Conservation (phyloP, 495 filamentous ascomycete species). For the Penicillium paxilli region DNA sequence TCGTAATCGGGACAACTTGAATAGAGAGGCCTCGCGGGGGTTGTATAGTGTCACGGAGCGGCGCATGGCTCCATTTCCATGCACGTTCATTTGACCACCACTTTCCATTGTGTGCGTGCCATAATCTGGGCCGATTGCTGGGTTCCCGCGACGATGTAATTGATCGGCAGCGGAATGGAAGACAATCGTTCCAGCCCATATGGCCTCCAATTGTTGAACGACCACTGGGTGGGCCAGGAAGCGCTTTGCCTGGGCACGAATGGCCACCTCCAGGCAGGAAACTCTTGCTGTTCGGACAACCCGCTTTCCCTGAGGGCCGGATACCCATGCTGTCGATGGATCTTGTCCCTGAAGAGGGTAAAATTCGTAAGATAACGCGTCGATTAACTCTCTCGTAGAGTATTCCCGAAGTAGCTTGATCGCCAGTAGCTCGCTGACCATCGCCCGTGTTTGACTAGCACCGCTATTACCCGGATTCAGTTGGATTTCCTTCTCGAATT, state of each 20-base stretch:
- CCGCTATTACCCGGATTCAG: constrained; percentile 79
- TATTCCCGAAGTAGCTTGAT: constrained; percentile 89
- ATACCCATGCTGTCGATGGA: constrained; percentile 37
- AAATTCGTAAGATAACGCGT: constrained; percentile 92
- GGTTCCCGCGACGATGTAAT: constrained; percentile 59
- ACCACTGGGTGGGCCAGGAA: constrained; percentile 89
- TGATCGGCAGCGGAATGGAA: constrained; percentile 86
- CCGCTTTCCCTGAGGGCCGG: constrained; percentile 31
- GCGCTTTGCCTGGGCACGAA: constrained; percentile 83
- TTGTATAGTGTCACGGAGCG: constrained; percentile 87
- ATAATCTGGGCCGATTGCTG: constrained; percentile 28
- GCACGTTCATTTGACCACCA: constrained; percentile 4
- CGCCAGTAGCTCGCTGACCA: constrained; percentile 89
- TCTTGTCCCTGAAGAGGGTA: constrained; percentile 81
- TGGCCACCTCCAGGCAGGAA: constrained; percentile 87
- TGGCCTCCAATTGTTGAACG: constrained; percentile 88
- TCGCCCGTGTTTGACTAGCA: constrained; percentile 75
- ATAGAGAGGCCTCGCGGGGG: constrained; percentile 80
- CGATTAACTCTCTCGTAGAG: constrained; percentile 80
- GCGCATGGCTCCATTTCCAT: constrained; percentile 46
- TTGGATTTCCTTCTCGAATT: constrained; percentile 86
- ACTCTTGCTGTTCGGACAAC: constrained; percentile 65
- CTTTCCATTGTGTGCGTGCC: constrained; percentile 18
- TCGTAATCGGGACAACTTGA: constrained; percentile 85
- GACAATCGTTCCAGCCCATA: constrained; percentile 92